These are phyloP conservation scores for Elaeagnus macrophylla DNA, from an alignment of 306 rosid species.

Conservation along the genomic window DNA sequence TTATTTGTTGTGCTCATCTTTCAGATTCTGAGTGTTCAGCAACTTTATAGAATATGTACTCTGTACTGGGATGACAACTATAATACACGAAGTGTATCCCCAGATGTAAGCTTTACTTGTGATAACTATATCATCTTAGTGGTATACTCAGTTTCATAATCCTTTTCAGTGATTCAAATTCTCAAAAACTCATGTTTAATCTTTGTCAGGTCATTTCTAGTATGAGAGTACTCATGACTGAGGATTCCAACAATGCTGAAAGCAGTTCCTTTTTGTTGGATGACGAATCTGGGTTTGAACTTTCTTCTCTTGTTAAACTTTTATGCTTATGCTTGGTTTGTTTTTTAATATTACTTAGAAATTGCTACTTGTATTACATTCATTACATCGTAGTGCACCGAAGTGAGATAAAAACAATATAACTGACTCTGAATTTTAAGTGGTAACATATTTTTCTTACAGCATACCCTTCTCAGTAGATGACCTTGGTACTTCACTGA, in stretches of 20 bases:
- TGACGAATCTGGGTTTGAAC: slow-evolving; percentile 81
- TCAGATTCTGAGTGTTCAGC: slow-evolving; percentile 98
- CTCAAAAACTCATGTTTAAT: slow-evolving; percentile 18
- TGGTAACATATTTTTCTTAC: slow-evolving; percentile 14
- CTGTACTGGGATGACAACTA: slow-evolving; percentile 97
- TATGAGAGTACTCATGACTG: slow-evolving; percentile 97
- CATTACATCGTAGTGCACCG: background rate
- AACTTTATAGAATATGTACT: slow-evolving; percentile 92
- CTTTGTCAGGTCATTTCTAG: slow-evolving; percentile 75
- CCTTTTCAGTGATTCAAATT: slow-evolving; percentile 5
- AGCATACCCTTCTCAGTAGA: slow-evolving; percentile 98
- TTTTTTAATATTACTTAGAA: too few species aligned
- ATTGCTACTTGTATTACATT: too few species aligned
- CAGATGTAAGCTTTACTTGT: slow-evolving; percentile 50
- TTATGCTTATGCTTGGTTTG: background rate
- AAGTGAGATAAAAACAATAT: background rate
- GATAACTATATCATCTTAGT: slow-evolving; percentile 2
- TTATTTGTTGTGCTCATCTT: slow-evolving; percentile 12
- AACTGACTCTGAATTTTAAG: background rate
- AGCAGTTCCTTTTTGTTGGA: slow-evolving; percentile 97
- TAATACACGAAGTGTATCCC: slow-evolving; percentile 91
- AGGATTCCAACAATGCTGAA: slow-evolving; percentile 87
- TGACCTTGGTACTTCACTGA: slow-evolving; percentile 76
- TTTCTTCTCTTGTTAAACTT: slow-evolving; percentile 1
- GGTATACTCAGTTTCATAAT: slow-evolving; percentile 5